Evolutionary conservation across 257 asterid genomes (phyloP).

Genomic region (Lycium barbarum): DNA sequence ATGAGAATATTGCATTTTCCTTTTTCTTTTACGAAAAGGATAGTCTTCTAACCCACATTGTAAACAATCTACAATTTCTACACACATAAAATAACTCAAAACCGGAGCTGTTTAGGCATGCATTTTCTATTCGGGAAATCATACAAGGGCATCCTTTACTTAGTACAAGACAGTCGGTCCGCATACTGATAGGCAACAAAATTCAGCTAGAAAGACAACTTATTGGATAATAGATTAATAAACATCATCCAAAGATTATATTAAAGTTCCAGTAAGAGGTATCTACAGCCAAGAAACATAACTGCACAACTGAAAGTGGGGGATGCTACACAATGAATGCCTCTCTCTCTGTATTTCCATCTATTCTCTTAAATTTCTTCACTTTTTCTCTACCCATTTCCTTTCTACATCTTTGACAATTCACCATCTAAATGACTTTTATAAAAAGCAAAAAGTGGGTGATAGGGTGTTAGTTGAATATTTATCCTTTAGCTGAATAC

Average conservation of each 20-base stretch:
- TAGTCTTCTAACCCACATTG: no score
- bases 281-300: constrained; percentile 57
- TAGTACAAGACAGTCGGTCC: neutral
- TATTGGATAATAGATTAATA: neutral
- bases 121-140: neutral
- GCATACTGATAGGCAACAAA: neutral
- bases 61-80: no score
- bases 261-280: constrained; percentile 37
- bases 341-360: constrained; percentile 30
- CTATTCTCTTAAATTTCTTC: neutral
- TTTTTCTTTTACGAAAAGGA: no score
- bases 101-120: no score
- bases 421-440: constrained; percentile 43
- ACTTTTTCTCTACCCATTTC: constrained; percentile 42
- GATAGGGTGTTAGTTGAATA: constrained; percentile 61
- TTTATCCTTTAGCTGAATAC: constrained; percentile 39
- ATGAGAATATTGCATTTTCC: no score
- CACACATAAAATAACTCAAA: no score
- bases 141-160: neutral
- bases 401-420: constrained; percentile 58
- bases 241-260: neutral
- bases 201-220: neutral
- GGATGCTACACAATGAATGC: constrained; percentile 55
- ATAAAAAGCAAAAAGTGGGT: constrained; percentile 37
- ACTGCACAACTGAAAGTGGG: constrained; percentile 52